phyloP scores from a whole-genome alignment of 164 flowering plant species.

The Dillenia suffruticosa region DNA sequence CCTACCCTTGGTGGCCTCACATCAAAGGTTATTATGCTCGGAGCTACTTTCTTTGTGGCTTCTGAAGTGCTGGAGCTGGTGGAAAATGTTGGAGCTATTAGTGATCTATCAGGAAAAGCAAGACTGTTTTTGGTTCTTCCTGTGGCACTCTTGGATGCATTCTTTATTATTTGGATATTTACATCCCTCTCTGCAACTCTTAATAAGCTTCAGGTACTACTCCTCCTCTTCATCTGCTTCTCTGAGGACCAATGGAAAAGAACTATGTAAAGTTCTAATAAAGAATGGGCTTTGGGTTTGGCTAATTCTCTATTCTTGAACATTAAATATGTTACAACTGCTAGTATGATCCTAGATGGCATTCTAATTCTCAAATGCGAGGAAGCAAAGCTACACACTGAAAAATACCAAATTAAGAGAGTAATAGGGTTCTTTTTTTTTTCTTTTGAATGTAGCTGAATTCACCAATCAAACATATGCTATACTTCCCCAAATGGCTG shows the following conservation, averaged over 20 bases:
- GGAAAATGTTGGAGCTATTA: constrained; percentile 89
- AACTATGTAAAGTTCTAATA: neutral
- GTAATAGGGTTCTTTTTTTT: too few relatives aligned
- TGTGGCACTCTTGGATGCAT: constrained; percentile 91
- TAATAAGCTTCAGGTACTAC: constrained; percentile 88
- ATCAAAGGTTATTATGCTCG: constrained; percentile 91
- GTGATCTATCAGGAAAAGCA: constrained; percentile 90
- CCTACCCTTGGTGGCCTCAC: constrained; percentile 97
- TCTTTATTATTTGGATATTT: constrained; percentile 96
- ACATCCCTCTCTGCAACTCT: constrained; percentile 90
- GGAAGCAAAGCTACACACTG: too few relatives aligned
- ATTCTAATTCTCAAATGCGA: too few relatives aligned
- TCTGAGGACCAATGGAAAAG: neutral
- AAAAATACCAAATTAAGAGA: too few relatives aligned
- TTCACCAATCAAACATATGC: too few relatives aligned
- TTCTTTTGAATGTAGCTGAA: too few relatives aligned
- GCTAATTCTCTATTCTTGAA: neutral
- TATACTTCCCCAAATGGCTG: too few relatives aligned
- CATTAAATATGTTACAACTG: too few relatives aligned
- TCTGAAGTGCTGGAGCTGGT: constrained; percentile 93
- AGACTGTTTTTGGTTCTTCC: constrained; percentile 91
- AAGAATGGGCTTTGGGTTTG: too few relatives aligned
- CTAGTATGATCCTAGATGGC: too few relatives aligned
- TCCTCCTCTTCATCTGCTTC: neutral
- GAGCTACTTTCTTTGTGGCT: constrained; percentile 85